Percentiles rank a stretch among this genome's conserved stretches.
These are phyloP conservation scores for Gossypium schwendimanii DNA, from an alignment of 441 rosid genomes.

Conservation along the genomic window DNA sequence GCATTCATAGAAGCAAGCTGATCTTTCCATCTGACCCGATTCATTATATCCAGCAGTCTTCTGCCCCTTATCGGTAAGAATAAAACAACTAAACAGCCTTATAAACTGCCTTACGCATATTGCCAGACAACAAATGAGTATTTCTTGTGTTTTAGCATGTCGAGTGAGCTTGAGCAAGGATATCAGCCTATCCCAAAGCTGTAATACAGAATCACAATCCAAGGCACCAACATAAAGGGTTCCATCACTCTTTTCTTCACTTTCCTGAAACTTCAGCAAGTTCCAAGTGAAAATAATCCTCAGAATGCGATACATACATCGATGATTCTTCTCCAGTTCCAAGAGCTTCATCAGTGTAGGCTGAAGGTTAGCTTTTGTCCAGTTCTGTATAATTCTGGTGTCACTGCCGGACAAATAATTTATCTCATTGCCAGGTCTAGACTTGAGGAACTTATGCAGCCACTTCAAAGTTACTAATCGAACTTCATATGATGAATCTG, in stretches of 20 bases:
- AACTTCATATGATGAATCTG: conserved; percentile 84
- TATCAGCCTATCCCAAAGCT: conserved; percentile 63
- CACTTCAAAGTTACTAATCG: conserved; percentile 81
- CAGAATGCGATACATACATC: conserved; percentile 65
- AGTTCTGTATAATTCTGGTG: conserved; percentile 40
- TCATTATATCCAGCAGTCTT: conserved; percentile 18
- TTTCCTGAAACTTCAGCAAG: conserved; percentile 50
- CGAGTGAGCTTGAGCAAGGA: conserved; percentile 50
- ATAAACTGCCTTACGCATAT: conserved; percentile 59
- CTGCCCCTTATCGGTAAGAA: conserved; percentile 22
- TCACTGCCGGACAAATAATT: conserved; percentile 28
- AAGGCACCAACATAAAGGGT: conserved; percentile 47
- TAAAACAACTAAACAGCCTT: conserved; percentile 27
- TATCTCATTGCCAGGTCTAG: conserved; percentile 25
- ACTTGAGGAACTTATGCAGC: conserved; percentile 64
- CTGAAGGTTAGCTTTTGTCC: conserved; percentile 68
- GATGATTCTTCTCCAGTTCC: conserved; percentile 57
- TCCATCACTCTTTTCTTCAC: conserved; percentile 20
- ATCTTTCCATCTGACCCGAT: conserved; percentile 26
- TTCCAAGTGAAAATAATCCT: conserved; percentile 83
- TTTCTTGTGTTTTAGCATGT: conserved; percentile 57
- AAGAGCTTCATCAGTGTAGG: conserved; percentile 49
- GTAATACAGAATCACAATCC: conserved; percentile 47
- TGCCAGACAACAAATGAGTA: conserved; percentile 79
- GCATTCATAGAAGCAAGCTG: conserved; percentile 36